Evolutionary conservation across 805 yeast species (phyloP), one percentile per base, ranked within the genome.

Genomic region (Kazachstania africana): DNA sequence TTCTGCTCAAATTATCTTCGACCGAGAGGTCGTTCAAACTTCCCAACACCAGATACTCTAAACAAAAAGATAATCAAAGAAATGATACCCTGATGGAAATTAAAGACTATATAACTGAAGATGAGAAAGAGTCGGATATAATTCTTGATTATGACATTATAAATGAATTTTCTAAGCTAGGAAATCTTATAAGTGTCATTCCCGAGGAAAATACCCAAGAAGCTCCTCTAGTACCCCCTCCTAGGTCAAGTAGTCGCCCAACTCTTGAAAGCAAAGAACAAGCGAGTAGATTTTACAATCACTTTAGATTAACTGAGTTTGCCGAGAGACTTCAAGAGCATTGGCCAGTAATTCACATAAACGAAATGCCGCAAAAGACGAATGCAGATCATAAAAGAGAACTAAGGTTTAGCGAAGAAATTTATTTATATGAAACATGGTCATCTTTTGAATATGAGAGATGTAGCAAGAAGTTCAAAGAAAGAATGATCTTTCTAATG

Each of bases 401-500:
- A 20, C 42, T 49, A 12, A 41, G 48, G 29, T 54, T 54, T 31
- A 38, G 47, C 10, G 27, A 42, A 8, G 44, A 43, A n/a, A 36
- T 54, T 8, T 50, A 46, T 29, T 38, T 54, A 16, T 39, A 39
- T 19, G 45, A 49, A 30, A 50, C 56, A 4, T 48, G 47, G 44
- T 44, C 57, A 10, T 33, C 50, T 5, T 27, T 12, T 8, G 57
- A 50, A 26, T 54, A 54, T 28, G 43, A 42, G 8, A 44, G 59
- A 30, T 42, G 48, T 23, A 53, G 50, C 32, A 39, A 35, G 27
- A 34, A 19, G 14, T 48, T 45, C 24, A 44, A 43, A 23, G 41
- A 43, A 14, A 39, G 39, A 23, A 38, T 44, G 45, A 38, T 42
- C 38, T 41, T 28, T 12, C 4, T 36, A n/a, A 31, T 36, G 28